Evolutionary conservation across 805 yeast species (phyloP), one percentile per base, ranked within the genome.

Genomic region (Wickerhamomyces alni): DNA sequence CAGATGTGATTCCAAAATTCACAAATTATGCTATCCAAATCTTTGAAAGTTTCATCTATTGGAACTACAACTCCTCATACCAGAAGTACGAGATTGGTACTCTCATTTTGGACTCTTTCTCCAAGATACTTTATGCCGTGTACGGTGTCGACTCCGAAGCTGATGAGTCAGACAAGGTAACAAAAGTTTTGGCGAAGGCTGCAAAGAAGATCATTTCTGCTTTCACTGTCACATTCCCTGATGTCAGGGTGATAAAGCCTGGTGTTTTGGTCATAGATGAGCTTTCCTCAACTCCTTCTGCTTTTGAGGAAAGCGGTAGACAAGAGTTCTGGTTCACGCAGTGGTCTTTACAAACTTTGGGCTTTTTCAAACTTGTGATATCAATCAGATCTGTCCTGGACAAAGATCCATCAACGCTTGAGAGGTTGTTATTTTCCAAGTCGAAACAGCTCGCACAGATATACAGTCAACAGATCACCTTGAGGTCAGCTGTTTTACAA

Each of bases 1-100:
- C 75, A 5, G 72, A 70, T 8, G 75, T 84, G 5, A 58, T 88
- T 27, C 65, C 72, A 17, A 72, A 72, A 39, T 61, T 85, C 34
- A 64, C 74, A 1, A 57, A 63, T 5, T 84, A 82, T 57, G 63
- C 79, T 30, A 60, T 85, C n/a, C 74, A 74, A 37, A 74, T 85
- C 0, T 86, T 80, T 60, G 96, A 87, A 51, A 78, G 85, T 47
- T 84, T 80, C 48, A 62, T 71, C 4, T 75, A 72, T 52, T 87
- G 95, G 84, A 73, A 77, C 46, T 88, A 77, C 57, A 62, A 66
- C 24, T 57, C 70, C 10, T 62, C 75, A 1, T 58, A 65, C 34
- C 85, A 87, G 52, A 76, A 79, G 44, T 66, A 75, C 47, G 72
- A 77, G 47, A 65, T 87, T 33, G 87, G 89, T 0, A 62, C 69